Conservation (phyloP, 257 asterid species). For the Lycium ferocissimum region DNA sequence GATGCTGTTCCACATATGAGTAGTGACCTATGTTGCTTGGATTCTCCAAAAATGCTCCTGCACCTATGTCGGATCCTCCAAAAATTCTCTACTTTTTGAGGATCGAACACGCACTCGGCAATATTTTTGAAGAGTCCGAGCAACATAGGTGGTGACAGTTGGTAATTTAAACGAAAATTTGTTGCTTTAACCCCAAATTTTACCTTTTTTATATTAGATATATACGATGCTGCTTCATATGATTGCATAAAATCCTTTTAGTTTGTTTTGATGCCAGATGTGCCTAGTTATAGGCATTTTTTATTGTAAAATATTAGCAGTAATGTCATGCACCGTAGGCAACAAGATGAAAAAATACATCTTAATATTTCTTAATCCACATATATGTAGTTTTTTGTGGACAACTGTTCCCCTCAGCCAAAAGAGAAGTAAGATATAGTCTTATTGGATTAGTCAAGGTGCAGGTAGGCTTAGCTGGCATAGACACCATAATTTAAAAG, state of each 20-base stretch:
- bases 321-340: background rate
- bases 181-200: background rate
- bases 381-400: slow-evolving; percentile 15
- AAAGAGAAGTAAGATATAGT: slow-evolving; percentile 14
- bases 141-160: background rate
- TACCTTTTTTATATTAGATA: background rate
- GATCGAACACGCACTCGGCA: background rate
- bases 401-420: background rate
- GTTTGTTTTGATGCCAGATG: background rate
- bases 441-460: background rate
- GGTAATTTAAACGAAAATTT: background rate
- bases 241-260: slow-evolving; percentile 13
- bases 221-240: slow-evolving; percentile 7
- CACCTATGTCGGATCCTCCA: background rate
- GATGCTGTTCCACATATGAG: background rate
- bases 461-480: slow-evolving; percentile 1
- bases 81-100: background rate
- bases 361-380: background rate
- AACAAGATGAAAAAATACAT: background rate
- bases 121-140: background rate
- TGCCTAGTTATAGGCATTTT: slow-evolving; percentile 1
- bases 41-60: background rate
- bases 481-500: slow-evolving; percentile 9
- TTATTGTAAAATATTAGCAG: background rate
- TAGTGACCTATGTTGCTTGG: background rate